A percentile compares a stretch with the other conserved stretches of the same genome.
phyloP scores from a whole-genome alignment of 805 yeast genomes.

The Maudiozyma turicensis region DNA sequence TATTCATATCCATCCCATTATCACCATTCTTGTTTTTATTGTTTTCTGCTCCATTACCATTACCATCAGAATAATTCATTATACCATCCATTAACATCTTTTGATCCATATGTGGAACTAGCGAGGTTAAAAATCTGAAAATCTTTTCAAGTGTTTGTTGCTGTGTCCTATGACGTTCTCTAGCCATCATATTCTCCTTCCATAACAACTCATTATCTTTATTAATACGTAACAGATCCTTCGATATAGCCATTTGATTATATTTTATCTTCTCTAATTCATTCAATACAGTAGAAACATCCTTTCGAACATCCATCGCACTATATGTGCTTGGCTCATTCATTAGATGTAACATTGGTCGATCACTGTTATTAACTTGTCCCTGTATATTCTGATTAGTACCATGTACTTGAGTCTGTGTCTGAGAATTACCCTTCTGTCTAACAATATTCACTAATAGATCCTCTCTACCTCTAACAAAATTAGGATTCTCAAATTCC shows the following conservation, averaged over 20 bases:
- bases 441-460: conserved; percentile 77
- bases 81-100: conserved; percentile 22
- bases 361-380: not conserved
- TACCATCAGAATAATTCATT: conserved; percentile 1
- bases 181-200: conserved; percentile 75
- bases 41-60: not conserved
- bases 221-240: conserved; percentile 73
- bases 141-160: conserved; percentile 83
- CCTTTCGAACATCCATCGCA: not conserved
- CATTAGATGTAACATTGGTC: conserved; percentile 7
- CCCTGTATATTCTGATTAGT: not conserved
- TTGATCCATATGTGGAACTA: conserved; percentile 31
- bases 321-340: conserved; percentile 9
- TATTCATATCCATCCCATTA: not conserved
- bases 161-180: conserved; percentile 81
- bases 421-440: conserved; percentile 35
- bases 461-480: conserved; percentile 70
- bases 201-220: conserved; percentile 85
- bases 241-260: conserved; percentile 72
- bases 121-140: conserved; percentile 73
- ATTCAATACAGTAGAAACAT: conserved; percentile 34
- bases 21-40: not conserved
- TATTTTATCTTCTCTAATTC: conserved; percentile 70
- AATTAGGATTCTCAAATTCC: conserved; percentile 82
- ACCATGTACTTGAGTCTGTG: not conserved